Conservation (phyloP, 805 yeast species). For the Ogataea neopini region DNA sequence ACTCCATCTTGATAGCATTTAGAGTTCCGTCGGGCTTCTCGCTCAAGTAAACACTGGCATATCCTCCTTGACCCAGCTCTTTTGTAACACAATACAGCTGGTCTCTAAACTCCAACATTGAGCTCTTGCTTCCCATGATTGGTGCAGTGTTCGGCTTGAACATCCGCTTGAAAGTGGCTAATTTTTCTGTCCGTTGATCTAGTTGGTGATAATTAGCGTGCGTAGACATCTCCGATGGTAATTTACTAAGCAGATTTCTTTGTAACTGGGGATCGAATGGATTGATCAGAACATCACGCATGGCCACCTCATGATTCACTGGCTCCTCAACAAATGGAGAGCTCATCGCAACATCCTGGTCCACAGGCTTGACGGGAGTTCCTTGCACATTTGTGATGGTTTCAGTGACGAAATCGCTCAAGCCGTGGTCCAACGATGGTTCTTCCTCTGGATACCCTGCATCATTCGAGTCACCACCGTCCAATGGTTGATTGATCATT, state of each 20-base stretch:
- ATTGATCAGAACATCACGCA: conserved; percentile 23
- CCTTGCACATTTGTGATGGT: conserved; percentile 38
- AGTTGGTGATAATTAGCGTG: conserved; percentile 33
- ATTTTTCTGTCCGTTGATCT: conserved; percentile 14
- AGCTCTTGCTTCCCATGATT: conserved; percentile 34
- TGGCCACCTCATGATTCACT: not conserved
- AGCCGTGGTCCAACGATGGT: conserved; percentile 20
- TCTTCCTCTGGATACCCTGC: conserved; percentile 13
- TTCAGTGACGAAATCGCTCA: conserved; percentile 48
- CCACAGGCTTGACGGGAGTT: not conserved
- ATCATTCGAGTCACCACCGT: conserved; percentile 29
- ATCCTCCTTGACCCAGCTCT: conserved; percentile 79
- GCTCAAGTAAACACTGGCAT: conserved; percentile 72
- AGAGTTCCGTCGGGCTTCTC: conserved; percentile 57
- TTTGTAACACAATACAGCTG: conserved; percentile 49
- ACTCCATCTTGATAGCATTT: conserved; percentile 72
- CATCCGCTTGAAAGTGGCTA: conserved; percentile 17
- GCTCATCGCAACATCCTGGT: conserved; percentile 33
- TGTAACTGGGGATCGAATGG: conserved; percentile 48
- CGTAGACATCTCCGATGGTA: conserved; percentile 27
- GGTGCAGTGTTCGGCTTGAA: conserved; percentile 25
- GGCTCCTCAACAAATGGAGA: conserved; percentile 49
- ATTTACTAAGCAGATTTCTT: conserved; percentile 37
- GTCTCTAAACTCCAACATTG: conserved; percentile 46
- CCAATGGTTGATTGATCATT: conserved; percentile 66